Evolutionary conservation across 2,329 filamentous ascomycete genomes (phyloP), one percentile per base, ranked within the genome.

Genomic region (Claviceps lovelessii): DNA sequence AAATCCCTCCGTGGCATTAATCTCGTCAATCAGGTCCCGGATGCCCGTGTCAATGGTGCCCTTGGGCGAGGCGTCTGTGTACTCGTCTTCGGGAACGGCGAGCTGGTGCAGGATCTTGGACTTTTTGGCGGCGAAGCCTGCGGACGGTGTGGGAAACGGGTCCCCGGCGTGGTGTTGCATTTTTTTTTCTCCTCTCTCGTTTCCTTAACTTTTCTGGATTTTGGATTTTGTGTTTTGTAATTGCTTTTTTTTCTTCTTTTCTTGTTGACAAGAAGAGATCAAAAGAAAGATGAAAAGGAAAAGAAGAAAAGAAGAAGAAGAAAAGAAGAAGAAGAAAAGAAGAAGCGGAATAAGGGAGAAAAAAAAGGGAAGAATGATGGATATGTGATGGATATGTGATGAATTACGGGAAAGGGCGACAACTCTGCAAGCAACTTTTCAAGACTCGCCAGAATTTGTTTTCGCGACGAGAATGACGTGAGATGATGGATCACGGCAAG

Each of bases 1-100:
- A 45, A 90, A 79, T 1, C 88, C 89, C 1, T 83, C 78, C 6
- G 85, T 65, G 1, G 63, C 67, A 68, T 97, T 97, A 66, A 97
- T 85, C 60, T 86, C 81, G 52, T 78, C 76, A 57, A 97, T 90
- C 54, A 96, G 73, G 28, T 83, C 76, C 49, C 84, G 79, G 60
- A 97, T 90, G 0, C 83, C 85, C 50, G 73, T 79, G 67, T 97
- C 91, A 23, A 97, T 79, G 0, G 83, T 86, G 17, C 90, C 91
- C 72, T 96, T 96, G 3, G 91, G 90, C 1, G 88, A 95, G 8
- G 85, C 77, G 69, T 96, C 91, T 45, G 81, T 80, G 69, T 95
- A 95, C 56, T 86, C 78, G 4, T 74, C 76, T 47, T 81, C 79
- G 1, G 89, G 85, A 4, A 82, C 75, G 9, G 80, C 73, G 3